Evolutionary conservation across 1,284 basidiomycete genomes (phyloP).

Genomic region (Moniliella sp.): DNA sequence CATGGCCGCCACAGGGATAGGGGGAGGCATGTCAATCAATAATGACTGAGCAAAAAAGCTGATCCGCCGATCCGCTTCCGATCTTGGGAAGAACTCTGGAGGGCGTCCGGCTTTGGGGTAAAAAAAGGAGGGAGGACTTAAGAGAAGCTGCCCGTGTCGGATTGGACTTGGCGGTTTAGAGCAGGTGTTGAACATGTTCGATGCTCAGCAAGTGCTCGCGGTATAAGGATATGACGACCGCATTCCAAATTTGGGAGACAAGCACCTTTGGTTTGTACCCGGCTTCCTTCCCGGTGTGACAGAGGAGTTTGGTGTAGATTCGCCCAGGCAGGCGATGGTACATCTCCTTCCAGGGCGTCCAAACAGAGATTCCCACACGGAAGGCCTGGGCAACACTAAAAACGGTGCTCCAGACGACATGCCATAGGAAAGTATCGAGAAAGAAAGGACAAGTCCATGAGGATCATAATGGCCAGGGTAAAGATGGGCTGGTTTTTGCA

Average conservation of each 20-base stretch:
- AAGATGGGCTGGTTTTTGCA: constrained; percentile 31
- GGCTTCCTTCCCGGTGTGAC: constrained; percentile 33
- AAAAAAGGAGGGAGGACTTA: constrained; percentile 33
- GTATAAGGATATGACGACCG: constrained; percentile 35
- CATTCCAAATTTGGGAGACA: constrained; percentile 34
- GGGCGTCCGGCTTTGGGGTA: constrained; percentile 30
- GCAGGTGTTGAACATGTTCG: constrained; percentile 33
- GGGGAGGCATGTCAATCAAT: constrained; percentile 27
- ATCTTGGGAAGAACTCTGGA: constrained; percentile 33
- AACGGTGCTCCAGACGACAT: constrained; percentile 34
- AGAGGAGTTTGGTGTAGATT: constrained; percentile 33
- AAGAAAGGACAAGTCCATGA: constrained; percentile 34
- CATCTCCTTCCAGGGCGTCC: constrained; percentile 34
- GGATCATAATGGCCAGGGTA: constrained; percentile 25
- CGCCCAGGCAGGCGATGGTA: constrained; percentile 34
- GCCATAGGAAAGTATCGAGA: constrained; percentile 34
- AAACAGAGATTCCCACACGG: constrained; percentile 31
- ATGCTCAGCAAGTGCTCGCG: constrained; percentile 32
- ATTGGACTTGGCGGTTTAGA: constrained; percentile 33
- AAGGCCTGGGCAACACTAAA: constrained; percentile 33
- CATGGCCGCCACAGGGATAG: constrained; percentile 32
- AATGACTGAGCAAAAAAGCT: constrained; percentile 34
- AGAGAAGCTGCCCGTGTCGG: constrained; percentile 30
- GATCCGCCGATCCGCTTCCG: constrained; percentile 33
- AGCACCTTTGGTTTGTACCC: constrained; percentile 35